A percentile compares a stretch with the other conserved stretches of the same genome.
Evolutionary conservation across 257 asterid genomes (phyloP).

Genomic region (Solanum sitiens): DNA sequence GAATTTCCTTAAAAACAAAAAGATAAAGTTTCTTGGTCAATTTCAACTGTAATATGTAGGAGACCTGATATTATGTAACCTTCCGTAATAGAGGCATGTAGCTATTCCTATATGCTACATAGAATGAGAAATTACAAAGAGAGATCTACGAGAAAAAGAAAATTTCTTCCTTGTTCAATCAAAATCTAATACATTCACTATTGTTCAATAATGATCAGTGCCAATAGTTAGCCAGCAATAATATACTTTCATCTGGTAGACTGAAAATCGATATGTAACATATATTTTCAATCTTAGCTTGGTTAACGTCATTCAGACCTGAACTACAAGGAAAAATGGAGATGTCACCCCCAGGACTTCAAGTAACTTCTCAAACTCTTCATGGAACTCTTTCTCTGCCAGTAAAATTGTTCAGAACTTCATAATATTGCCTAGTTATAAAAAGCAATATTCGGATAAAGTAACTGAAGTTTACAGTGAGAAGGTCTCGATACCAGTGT

Average conservation of each 20-base stretch:
- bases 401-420: conserved; percentile 3
- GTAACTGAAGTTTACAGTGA: background rate
- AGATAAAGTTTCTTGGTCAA: background rate
- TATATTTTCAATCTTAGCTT: background rate
- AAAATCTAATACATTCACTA: background rate
- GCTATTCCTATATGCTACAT: background rate
- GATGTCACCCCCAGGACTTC: conserved; percentile 54
- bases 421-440: conserved; percentile 6
- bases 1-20: background rate
- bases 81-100: background rate
- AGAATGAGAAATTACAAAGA: background rate
- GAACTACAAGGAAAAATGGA: conserved; percentile 81
- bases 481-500: conserved; percentile 48
- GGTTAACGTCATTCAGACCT: conserved; percentile 42
- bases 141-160: background rate
- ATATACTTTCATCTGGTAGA: background rate
- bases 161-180: background rate
- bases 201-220: background rate
- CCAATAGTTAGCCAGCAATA: background rate
- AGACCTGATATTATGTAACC: background rate
- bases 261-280: background rate
- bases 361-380: conserved; percentile 71
- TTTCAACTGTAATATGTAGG: background rate
- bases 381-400: conserved; percentile 94
- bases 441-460: background rate